A percentile compares a stretch with the other conserved stretches of the same genome.
These are phyloP conservation scores for Cutaneotrichosporon cutaneum DNA, from an alignment of 1,284 basidiomycete species.

Conservation along the genomic window DNA sequence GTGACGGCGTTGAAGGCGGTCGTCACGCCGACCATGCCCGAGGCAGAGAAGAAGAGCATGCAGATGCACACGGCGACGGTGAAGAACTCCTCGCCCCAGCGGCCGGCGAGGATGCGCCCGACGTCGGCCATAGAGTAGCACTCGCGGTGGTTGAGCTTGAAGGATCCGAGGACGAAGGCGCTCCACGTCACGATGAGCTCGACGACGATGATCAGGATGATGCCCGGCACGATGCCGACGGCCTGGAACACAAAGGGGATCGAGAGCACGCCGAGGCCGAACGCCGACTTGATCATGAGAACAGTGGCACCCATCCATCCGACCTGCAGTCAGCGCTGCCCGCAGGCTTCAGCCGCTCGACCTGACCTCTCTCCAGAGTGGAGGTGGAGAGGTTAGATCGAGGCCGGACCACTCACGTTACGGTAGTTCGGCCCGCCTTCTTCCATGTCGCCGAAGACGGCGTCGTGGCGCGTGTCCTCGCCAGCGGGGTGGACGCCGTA, in stretches of 20 bases:
- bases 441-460: slow-evolving; percentile 36
- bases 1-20: slow-evolving; percentile 52
- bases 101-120: slow-evolving; percentile 26
- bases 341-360: too few relatives aligned
- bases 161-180: slow-evolving; percentile 24
- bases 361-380: too few relatives aligned
- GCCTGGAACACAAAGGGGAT: slow-evolving; percentile 60
- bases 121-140: slow-evolving; percentile 36
- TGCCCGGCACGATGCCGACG: slow-evolving; percentile 59
- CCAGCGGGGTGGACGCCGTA: neutral
- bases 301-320: slow-evolving; percentile 40
- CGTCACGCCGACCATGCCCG: slow-evolving; percentile 42
- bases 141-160: slow-evolving; percentile 33
- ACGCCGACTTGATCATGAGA: slow-evolving; percentile 63
- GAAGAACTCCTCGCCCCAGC: slow-evolving; percentile 26
- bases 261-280: slow-evolving; percentile 62
- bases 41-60: slow-evolving; percentile 34
- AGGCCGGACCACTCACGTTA: slow-evolving; percentile 31
- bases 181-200: slow-evolving; percentile 45
- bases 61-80: slow-evolving; percentile 24
- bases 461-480: slow-evolving; percentile 22
- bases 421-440: slow-evolving; percentile 36
- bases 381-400: too few relatives aligned
- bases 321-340: slow-evolving; percentile 15
- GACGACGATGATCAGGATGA: slow-evolving; percentile 56